phyloP scores from a whole-genome alignment of 306 rosid genomes.

The Inga leiocalycina region DNA sequence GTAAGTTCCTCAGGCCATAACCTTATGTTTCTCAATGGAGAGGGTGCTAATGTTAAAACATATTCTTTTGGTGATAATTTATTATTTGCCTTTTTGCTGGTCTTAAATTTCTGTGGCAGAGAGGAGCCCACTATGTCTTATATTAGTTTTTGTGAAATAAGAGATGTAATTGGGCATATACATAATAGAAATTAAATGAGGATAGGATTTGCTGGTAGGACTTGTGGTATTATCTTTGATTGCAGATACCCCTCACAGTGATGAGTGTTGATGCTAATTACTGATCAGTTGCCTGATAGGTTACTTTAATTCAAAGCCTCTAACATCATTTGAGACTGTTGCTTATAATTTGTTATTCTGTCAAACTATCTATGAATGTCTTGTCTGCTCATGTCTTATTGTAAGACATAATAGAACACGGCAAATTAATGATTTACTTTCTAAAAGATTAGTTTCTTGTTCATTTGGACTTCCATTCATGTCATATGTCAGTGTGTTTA shows the following conservation, averaged over 20 bases:
- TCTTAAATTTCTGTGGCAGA: background rate
- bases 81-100: slow-evolving; percentile 1
- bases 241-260: background rate
- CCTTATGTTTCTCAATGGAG: slow-evolving; percentile 16
- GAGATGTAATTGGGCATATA: background rate
- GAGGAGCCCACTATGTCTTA: background rate
- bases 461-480: background rate
- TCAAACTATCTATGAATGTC: background rate
- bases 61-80: background rate
- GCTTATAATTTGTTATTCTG: background rate
- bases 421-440: background rate
- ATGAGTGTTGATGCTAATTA: background rate
- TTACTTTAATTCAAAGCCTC: slow-evolving; percentile 12
- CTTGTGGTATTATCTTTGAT: slow-evolving; percentile 11
- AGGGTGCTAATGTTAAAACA: background rate
- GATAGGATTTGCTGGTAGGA: slow-evolving; percentile 18
- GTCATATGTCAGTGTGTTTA: background rate
- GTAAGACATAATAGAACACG: background rate
- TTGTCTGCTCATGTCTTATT: background rate
- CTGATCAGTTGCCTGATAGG: background rate
- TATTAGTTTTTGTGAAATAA: background rate
- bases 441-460: background rate
- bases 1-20: slow-evolving; percentile 51
- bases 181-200: background rate
- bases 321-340: background rate